These are phyloP conservation scores for Pichia sp. DNA, from an alignment of 1,139 yeast species.

Conservation along the genomic window DNA sequence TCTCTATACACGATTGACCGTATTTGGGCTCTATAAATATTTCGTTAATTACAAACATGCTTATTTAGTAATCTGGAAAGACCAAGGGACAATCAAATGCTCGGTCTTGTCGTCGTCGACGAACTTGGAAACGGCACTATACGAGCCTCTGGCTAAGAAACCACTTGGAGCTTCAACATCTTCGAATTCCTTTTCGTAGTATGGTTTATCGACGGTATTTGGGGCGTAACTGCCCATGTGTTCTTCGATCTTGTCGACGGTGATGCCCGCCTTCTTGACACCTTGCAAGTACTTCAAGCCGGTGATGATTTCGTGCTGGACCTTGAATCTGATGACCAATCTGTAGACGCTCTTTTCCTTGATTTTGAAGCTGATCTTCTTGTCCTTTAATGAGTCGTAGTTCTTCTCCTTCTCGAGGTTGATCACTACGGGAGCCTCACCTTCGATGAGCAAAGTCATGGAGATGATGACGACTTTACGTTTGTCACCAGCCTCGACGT, in stretches of 20 bases:
- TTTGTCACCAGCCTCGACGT: conserved; percentile 67
- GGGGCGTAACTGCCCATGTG: conserved; percentile 93
- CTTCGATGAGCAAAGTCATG: conserved; percentile 68
- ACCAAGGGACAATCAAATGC: conserved; percentile 83
- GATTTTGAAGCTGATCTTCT: conserved; percentile 64
- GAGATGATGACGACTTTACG: conserved; percentile 79
- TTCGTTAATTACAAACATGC: not conserved
- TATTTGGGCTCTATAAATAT: too few relatives aligned
- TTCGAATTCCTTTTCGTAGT: conserved; percentile 71
- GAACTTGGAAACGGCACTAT: conserved; percentile 78
- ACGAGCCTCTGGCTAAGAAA: conserved; percentile 81
- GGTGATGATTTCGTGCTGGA: conserved; percentile 82
- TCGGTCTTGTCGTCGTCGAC: conserved; percentile 82
- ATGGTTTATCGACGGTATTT: conserved; percentile 79
- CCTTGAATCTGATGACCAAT: conserved; percentile 72
- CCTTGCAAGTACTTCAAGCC: conserved; percentile 86
- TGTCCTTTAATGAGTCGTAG: conserved; percentile 46
- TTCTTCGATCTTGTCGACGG: conserved; percentile 84
- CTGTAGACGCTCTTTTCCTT: conserved; percentile 79
- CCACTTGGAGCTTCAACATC: conserved; percentile 95
- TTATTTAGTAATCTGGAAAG: conserved; percentile 69
- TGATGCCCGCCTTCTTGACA: conserved; percentile 82
- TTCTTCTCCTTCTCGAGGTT: conserved; percentile 53
- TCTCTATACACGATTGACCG: too few relatives aligned
- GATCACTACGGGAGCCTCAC: conserved; percentile 60